phyloP scores from a whole-genome alignment of 495 filamentous ascomycete species.

The Lasiosphaeris hirsuta region DNA sequence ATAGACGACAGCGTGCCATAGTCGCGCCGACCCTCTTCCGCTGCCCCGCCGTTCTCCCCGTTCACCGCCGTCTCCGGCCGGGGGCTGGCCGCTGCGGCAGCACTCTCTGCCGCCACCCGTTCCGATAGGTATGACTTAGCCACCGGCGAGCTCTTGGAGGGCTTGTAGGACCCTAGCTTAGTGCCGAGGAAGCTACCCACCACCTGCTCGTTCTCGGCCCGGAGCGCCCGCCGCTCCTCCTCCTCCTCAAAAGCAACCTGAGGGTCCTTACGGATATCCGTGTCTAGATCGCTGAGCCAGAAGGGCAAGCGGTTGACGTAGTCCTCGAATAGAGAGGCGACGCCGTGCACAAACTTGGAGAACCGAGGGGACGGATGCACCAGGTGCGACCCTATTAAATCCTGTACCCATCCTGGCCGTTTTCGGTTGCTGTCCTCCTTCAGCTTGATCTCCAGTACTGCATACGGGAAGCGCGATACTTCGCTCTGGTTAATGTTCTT shows the following conservation, averaged over 20 bases:
- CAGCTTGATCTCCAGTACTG: constrained; percentile 88
- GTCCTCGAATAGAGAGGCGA: constrained; percentile 89
- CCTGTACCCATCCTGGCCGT: constrained; percentile 79
- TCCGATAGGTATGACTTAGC: constrained; percentile 53
- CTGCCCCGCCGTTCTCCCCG: constrained; percentile 25
- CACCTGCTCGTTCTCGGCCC: constrained; percentile 79
- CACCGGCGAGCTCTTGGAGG: constrained; percentile 59
- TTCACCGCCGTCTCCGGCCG: constrained; percentile 15
- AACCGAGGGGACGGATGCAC: constrained; percentile 86
- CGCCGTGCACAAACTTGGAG: constrained; percentile 94
- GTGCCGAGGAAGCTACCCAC: constrained; percentile 78
- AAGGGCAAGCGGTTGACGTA: constrained; percentile 94
- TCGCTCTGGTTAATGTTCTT: constrained; percentile 80
- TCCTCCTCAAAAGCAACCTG: constrained; percentile 87
- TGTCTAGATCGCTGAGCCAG: constrained; percentile 87
- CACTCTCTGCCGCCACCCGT: constrained; percentile 37
- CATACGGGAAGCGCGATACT: constrained; percentile 86
- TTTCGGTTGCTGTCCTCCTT: constrained; percentile 65
- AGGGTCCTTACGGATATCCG: constrained; percentile 89
- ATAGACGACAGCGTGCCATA: constrained; percentile 54
- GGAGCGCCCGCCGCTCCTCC: constrained; percentile 73
- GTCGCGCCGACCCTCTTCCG: constrained; percentile 29
- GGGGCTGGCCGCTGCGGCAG: constrained; percentile 16
- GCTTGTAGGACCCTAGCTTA: constrained; percentile 48
- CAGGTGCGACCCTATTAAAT: constrained; percentile 87